Conservation (phyloP, 2,329 filamentous ascomycete genomes). For the Plectosphaerella sp. region DNA sequence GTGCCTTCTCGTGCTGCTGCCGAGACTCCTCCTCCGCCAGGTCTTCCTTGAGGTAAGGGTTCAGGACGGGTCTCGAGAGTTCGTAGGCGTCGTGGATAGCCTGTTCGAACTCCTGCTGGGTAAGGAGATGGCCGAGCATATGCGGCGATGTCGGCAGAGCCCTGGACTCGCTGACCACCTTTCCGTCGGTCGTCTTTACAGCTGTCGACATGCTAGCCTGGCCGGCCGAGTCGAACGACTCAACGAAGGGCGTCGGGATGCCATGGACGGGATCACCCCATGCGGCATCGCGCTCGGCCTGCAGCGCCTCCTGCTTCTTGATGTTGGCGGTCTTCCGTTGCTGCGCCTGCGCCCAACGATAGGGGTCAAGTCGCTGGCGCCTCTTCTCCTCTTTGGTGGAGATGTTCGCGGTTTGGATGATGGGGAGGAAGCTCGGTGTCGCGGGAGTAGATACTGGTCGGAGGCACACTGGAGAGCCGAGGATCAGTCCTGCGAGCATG, state of each 20-base stretch:
- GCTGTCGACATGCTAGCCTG: slow-evolving; percentile 34
- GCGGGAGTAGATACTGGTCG: slow-evolving; percentile 45
- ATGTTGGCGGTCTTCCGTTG: slow-evolving; percentile 82
- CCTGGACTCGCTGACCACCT: slow-evolving; percentile 30
- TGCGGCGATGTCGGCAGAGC: slow-evolving; percentile 42
- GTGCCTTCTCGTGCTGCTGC: slow-evolving; percentile 46
- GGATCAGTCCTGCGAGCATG: neutral
- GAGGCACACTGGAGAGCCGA: slow-evolving; percentile 47
- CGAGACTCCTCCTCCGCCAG: slow-evolving; percentile 25
- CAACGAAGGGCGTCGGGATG: slow-evolving; percentile 73
- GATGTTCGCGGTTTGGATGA: slow-evolving; percentile 61
- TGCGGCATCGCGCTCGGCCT: slow-evolving; percentile 56
- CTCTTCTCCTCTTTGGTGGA: slow-evolving; percentile 60
- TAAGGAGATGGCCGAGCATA: slow-evolving; percentile 74
- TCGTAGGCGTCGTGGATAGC: slow-evolving; percentile 64
- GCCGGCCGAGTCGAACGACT: slow-evolving; percentile 69
- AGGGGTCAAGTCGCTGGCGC: slow-evolving; percentile 71
- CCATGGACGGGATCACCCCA: slow-evolving; percentile 79
- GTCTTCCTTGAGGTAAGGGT: slow-evolving; percentile 33
- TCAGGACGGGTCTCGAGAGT: slow-evolving; percentile 55
- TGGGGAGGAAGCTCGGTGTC: slow-evolving; percentile 48
- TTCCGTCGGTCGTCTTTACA: slow-evolving; percentile 34
- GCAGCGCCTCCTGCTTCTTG: slow-evolving; percentile 66
- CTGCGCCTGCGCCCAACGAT: slow-evolving; percentile 73
- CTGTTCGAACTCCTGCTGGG: slow-evolving; percentile 59